These are phyloP conservation scores for Saksenaea oblongispora DNA, from an alignment of 371 early-diverging fungal species.

Conservation along the genomic window DNA sequence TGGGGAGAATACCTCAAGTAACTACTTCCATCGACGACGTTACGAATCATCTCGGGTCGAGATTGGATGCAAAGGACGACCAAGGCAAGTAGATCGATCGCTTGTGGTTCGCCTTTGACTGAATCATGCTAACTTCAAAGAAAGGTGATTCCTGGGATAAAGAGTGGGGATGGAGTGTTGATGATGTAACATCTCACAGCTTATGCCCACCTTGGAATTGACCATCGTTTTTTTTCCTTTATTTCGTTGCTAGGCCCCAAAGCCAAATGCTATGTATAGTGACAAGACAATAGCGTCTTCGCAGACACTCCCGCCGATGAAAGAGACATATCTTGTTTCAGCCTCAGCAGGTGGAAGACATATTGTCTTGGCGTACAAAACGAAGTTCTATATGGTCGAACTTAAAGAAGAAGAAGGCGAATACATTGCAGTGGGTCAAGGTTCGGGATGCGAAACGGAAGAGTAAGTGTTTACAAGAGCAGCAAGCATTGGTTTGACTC, in stretches of 20 bases:
- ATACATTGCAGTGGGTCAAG: slow-evolving; percentile 55
- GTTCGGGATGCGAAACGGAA: slow-evolving; percentile 49
- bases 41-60: slow-evolving; percentile 25
- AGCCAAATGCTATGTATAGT: not conserved
- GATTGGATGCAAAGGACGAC: slow-evolving; percentile 14
- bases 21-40: slow-evolving; percentile 44
- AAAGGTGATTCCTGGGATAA: slow-evolving; percentile 48
- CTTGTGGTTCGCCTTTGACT: not conserved
- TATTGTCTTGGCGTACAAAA: slow-evolving; percentile 42
- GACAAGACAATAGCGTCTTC: slow-evolving; percentile 2
- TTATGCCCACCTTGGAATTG: not conserved
- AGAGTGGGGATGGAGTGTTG: slow-evolving; percentile 45
- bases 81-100: slow-evolving; percentile 13
- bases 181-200: slow-evolving; percentile 22
- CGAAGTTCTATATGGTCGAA: slow-evolving; percentile 45
- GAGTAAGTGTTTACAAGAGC: slow-evolving; percentile 17
- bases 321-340: slow-evolving; percentile 33
- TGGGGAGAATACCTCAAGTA: slow-evolving; percentile 47
- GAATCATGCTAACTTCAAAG: not conserved
- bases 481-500: not conserved
- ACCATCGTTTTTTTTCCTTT: not conserved
- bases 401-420: slow-evolving; percentile 42
- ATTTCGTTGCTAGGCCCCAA: not conserved
- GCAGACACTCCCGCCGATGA: slow-evolving; percentile 22
- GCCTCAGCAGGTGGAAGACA: slow-evolving; percentile 38